These are phyloP conservation scores for Chamaecyparis obtusa DNA, from an alignment of 75 land plant species.

Conservation along the genomic window DNA sequence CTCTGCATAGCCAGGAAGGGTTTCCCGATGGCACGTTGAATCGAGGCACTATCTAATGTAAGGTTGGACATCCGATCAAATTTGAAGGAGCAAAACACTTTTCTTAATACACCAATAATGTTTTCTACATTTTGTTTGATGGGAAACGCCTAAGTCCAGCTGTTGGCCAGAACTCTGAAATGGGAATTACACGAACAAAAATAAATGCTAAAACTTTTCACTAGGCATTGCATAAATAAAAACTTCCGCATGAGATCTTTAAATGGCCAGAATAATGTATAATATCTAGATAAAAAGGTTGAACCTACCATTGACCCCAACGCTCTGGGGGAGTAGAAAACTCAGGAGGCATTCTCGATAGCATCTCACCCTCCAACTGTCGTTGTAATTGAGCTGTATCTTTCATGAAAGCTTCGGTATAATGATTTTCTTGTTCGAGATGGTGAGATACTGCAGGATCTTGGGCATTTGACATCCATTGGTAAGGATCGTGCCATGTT, in stretches of 20 bases:
- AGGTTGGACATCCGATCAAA: not conserved
- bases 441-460: constrained; percentile 58
- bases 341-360: constrained; percentile 44
- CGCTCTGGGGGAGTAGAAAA: constrained; percentile 81
- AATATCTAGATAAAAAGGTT: not conserved
- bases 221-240: not conserved
- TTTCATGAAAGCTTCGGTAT: constrained; percentile 74
- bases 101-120: not conserved
- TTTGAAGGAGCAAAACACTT: not conserved
- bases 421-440: constrained; percentile 63
- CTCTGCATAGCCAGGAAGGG: not conserved
- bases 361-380: constrained; percentile 64
- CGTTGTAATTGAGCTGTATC: constrained; percentile 47
- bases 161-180: not conserved
- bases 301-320: constrained; percentile 82
- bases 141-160: not conserved
- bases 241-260: not conserved
- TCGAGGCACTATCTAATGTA: not conserved
- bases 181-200: too few species aligned
- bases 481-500: constrained; percentile 81
- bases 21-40: not conserved
- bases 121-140: not conserved
- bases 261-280: not conserved
- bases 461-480: constrained; percentile 71
- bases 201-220: not conserved